phyloP scores from a whole-genome alignment of 306 rosid species.

The Malus asiatica region DNA sequence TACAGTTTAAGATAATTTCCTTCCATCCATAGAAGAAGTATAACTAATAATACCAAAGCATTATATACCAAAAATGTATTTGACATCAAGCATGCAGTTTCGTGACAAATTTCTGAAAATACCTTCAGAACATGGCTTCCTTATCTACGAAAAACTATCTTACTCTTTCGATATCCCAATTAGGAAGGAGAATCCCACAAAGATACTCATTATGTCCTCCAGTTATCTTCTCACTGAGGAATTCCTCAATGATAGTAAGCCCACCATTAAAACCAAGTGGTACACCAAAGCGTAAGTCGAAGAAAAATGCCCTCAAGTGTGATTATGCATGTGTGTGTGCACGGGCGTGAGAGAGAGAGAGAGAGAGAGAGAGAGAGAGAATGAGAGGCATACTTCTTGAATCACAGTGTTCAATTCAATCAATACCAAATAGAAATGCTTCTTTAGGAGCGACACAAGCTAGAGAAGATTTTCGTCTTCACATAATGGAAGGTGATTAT shows the following conservation, averaged over 20 bases:
- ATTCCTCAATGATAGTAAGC: slow-evolving; percentile 36
- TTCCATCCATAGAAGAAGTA: no score
- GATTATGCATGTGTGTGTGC: no score
- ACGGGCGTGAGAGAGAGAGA: neutral
- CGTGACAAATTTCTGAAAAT: neutral
- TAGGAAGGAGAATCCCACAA: slow-evolving; percentile 26
- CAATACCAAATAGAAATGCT: slow-evolving; percentile 43
- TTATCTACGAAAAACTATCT: slow-evolving; percentile 26
- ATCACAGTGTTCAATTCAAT: slow-evolving; percentile 33
- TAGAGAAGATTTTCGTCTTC: slow-evolving; percentile 9
- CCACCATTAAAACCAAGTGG: slow-evolving; percentile 41
- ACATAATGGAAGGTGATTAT: neutral
- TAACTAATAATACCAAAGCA: neutral
- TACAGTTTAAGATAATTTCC: no score
- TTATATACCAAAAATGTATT: neutral
- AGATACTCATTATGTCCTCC: slow-evolving; percentile 38
- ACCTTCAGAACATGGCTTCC: slow-evolving; percentile 37
- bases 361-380: neutral
- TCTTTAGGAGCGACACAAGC: slow-evolving; percentile 25
- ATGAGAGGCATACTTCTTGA: slow-evolving; percentile 20
- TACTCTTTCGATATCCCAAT: slow-evolving; percentile 31
- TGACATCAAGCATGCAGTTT: neutral
- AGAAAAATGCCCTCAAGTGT: neutral
- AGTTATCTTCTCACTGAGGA: slow-evolving; percentile 27
- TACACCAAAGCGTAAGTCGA: neutral